Percentiles rank a stretch among this genome's conserved stretches.
Evolutionary conservation across 1,284 basidiomycete genomes (phyloP).

Genomic region (Trametes hirsuta): DNA sequence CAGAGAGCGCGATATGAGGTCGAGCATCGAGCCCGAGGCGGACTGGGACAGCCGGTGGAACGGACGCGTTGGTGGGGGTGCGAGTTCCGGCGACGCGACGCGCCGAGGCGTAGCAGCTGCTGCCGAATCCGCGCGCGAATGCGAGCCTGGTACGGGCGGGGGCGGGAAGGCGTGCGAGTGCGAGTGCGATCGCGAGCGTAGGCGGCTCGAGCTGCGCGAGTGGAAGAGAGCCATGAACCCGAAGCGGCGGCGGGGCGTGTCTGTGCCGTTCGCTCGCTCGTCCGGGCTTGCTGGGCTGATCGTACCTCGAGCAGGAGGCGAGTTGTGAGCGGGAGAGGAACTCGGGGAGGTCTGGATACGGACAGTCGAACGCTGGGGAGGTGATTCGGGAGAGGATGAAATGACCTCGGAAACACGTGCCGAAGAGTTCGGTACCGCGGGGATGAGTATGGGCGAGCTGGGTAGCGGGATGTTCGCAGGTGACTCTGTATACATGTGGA

Average conservation of each 20-base stretch:
- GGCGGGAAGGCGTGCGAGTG: not conserved
- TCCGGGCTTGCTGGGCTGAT: slow-evolving; percentile 2
- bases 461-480: slow-evolving; percentile 12
- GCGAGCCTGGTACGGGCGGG: not conserved
- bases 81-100: slow-evolving; percentile 3
- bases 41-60: slow-evolving; percentile 18
- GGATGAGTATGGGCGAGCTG: not conserved
- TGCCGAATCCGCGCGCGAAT: slow-evolving; percentile 8
- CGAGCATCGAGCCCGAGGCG: slow-evolving; percentile 20
- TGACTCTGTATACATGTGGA: not conserved
- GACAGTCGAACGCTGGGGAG: no score
- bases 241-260: slow-evolving; percentile 21
- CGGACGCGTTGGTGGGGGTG: slow-evolving; percentile 8
- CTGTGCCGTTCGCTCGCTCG: slow-evolving; percentile 11
- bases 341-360: not conserved
- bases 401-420: not conserved
- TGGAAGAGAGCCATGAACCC: slow-evolving; percentile 22
- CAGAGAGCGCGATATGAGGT: slow-evolving; percentile 18
- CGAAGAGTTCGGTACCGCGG: not conserved
- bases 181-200: slow-evolving; percentile 10
- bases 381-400: not conserved
- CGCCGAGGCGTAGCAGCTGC: slow-evolving; percentile 6
- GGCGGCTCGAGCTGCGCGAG: slow-evolving; percentile 14
- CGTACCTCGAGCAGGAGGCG: not conserved
- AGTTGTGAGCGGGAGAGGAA: not conserved